Base-by-base conservation (phyloP, 805 yeast species). In the Candida quercuum region DNA sequence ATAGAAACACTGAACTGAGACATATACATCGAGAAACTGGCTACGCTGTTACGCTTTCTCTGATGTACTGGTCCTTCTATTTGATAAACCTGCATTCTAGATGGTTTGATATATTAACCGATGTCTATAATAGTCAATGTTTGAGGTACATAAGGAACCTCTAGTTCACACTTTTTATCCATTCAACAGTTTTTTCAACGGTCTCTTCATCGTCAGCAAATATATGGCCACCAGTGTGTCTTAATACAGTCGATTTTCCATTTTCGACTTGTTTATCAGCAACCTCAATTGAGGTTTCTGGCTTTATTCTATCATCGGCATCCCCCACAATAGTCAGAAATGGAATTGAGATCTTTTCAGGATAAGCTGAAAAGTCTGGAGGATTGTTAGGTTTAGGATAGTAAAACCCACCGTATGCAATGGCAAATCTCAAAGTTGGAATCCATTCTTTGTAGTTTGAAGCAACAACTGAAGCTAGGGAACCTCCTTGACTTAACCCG, bases 371-470 rank as follows among this genome's bases (percentile, higher is more conserved):
- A 10, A 27, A 39, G 5, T 28, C 30, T 16, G 20, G 23, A n/a
- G 31, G 38, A 3, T 16, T 11, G 9, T 16, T 28, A 11, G 41
- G 39, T 14, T 16, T 17, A 19, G 44, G 44, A 28, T 37, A 41
- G 15, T 20, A 28, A 19, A 37, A 37, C 4, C 41, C 44, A 28
- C 39, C 33, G 14, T 32, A 37, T 20, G 28, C 27, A 13, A 89
- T 64, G 10, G 76, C 86, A 57, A 86, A 89, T 51, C 81, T 75
- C 42, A 89, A 41, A 14, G 49, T 36, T n/a, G 67, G 66, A 17
- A 51, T 28, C n/a, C 43, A 30, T 19, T 42, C 24, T 19, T 39
- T 33, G 19, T 46, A 45, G 18, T 41, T 40, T 12, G 77, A 7
- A 26, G 36, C 25, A 6, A 37, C 35, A 0, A 41, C 4, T 3